Conservation (phyloP, 768 basidiomycete genomes). For the Royoungia palumana region DNA sequence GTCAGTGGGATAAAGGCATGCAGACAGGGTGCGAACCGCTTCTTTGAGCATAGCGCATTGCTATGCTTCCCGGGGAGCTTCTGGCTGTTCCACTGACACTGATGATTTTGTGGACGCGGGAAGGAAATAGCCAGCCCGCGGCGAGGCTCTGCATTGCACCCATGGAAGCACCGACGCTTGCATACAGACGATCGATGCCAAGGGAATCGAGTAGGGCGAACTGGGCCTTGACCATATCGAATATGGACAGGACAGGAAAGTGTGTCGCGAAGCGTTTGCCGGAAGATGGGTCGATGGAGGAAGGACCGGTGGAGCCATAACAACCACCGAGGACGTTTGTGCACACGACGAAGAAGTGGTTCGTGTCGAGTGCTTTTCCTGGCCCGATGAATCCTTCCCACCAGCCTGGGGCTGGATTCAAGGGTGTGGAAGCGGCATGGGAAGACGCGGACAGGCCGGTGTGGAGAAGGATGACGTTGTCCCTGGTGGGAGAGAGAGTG, state of each 20-base stretch:
- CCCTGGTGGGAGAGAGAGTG: slow-evolving; percentile 64
- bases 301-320: slow-evolving; percentile 96
- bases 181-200: slow-evolving; percentile 81
- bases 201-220: slow-evolving; percentile 82
- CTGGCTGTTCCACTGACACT: slow-evolving; percentile 95
- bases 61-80: slow-evolving; percentile 87
- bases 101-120: slow-evolving; percentile 84
- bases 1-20: slow-evolving; percentile 1
- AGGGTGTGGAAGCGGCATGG: slow-evolving; percentile 79
- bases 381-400: slow-evolving; percentile 99
- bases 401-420: slow-evolving; percentile 87
- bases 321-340: slow-evolving; percentile 97
- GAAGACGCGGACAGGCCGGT: slow-evolving; percentile 96
- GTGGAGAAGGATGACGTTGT: slow-evolving; percentile 93
- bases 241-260: slow-evolving; percentile 90
- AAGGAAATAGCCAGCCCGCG: slow-evolving; percentile 88
- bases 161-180: slow-evolving; percentile 94
- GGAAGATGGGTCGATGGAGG: slow-evolving; percentile 68
- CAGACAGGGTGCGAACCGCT: slow-evolving; percentile 58
- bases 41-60: slow-evolving; percentile 94
- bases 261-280: slow-evolving; percentile 78
- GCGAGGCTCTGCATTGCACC: slow-evolving; percentile 98
- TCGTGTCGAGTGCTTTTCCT: slow-evolving; percentile 88
- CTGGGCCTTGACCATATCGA: slow-evolving; percentile 97
- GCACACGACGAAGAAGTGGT: slow-evolving; percentile 90